Evolutionary conservation across 441 rosid species (phyloP).

Genomic region (Pelargonium australe): DNA sequence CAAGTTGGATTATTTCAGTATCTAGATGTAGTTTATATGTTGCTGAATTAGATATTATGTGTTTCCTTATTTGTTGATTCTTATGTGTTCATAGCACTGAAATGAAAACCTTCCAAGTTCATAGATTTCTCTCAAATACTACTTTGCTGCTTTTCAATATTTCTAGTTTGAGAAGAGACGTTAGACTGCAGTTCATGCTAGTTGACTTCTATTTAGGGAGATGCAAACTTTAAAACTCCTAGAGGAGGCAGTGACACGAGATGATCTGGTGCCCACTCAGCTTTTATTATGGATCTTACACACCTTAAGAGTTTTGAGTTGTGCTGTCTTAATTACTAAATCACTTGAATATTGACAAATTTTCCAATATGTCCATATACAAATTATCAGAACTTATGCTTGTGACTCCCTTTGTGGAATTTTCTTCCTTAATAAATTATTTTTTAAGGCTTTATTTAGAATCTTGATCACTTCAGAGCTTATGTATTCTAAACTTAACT

Average conservation of each 20-base stretch:
- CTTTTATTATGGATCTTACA: neutral
- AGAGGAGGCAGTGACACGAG: neutral
- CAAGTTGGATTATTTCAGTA: too few relatives aligned
- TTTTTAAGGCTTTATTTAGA: neutral
- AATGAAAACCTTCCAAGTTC: too few relatives aligned
- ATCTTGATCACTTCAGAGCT: neutral
- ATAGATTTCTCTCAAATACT: too few relatives aligned
- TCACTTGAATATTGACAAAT: neutral
- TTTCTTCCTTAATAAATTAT: neutral
- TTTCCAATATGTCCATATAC: neutral
- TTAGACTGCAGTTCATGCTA: neutral
- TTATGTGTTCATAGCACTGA: too few relatives aligned
- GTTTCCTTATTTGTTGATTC: too few relatives aligned
- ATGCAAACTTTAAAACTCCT: neutral
- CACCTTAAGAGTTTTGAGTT: neutral
- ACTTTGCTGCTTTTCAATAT: too few relatives aligned
- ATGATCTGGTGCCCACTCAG: neutral
- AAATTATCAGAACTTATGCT: neutral
- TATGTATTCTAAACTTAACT: neutral
- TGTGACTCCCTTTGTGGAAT: neutral
- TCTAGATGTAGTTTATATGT: too few relatives aligned
- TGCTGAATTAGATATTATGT: too few relatives aligned
- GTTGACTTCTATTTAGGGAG: neutral
- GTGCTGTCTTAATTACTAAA: neutral
- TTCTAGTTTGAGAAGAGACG: neutral